These are phyloP conservation scores for Aspergillus tamarii DNA, from an alignment of 2,329 filamentous ascomycete species.

Conservation along the genomic window DNA sequence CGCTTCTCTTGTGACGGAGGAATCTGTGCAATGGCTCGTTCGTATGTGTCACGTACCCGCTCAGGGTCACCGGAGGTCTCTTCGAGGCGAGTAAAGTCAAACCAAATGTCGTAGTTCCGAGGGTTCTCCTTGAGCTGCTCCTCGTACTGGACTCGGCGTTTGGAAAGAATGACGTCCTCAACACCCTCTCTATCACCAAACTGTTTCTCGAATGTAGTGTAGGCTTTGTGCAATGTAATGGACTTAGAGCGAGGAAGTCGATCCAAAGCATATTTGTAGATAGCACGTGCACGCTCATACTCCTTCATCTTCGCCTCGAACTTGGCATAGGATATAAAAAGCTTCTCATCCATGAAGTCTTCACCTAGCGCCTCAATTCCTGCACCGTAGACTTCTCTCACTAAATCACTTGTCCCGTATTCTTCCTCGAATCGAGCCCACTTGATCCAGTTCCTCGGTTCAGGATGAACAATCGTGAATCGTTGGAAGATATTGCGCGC, in stretches of 20 bases:
- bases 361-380: constrained; percentile 90
- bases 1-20: constrained; percentile 95
- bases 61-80: constrained; percentile 82
- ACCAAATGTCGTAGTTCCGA: constrained; percentile 97
- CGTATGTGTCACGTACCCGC: constrained; percentile 87
- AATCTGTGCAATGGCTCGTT: constrained; percentile 91
- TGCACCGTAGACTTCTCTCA: constrained; percentile 86
- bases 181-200: constrained; percentile 92
- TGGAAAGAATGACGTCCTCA: constrained; percentile 93
- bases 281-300: constrained; percentile 87
- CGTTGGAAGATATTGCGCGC: constrained; percentile 88
- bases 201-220: constrained; percentile 98
- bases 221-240: constrained; percentile 83
- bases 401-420: constrained; percentile 85
- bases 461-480: constrained; percentile 90
- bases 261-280: constrained; percentile 96
- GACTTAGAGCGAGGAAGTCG: constrained; percentile 87
- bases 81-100: constrained; percentile 90
- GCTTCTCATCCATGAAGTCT: constrained; percentile 91
- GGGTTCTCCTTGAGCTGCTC: constrained; percentile 91
- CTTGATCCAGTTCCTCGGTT: constrained; percentile 97
- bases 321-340: constrained; percentile 94
- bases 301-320: constrained; percentile 96
- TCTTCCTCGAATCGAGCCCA: constrained; percentile 98
- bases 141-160: constrained; percentile 90